Percentiles rank a stretch among this genome's conserved stretches.
phyloP scores from a whole-genome alignment of 306 rosid species.

The Vigna trinervia region DNA sequence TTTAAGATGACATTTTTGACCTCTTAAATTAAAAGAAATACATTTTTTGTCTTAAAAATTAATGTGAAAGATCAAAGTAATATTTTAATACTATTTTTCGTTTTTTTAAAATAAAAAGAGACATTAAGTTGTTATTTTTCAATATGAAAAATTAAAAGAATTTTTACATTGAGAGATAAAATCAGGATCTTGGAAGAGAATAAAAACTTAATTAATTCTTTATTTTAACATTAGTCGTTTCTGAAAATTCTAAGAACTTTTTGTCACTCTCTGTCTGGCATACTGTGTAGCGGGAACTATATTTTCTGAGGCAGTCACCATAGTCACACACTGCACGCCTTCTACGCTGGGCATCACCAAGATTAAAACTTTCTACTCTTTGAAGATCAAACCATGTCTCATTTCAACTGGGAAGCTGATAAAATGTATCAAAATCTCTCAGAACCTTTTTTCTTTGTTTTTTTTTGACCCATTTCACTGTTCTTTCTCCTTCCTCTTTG shows the following conservation, averaged over 20 bases:
- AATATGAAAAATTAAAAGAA: no score
- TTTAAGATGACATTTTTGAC: no score
- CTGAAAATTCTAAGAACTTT: not conserved
- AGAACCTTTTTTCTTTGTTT: not conserved
- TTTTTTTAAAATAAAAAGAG: no score
- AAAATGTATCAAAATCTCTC: constrained; percentile 53
- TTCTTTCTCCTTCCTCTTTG: not conserved
- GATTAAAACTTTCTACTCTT: constrained; percentile 28
- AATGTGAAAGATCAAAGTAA: no score
- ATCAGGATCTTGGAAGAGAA: no score
- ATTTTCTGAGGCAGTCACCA: constrained; percentile 20
- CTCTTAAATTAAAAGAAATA: no score
- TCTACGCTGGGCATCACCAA: not conserved
- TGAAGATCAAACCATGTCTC: constrained; percentile 52
- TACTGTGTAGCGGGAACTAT: constrained; percentile 35
- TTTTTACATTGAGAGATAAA: no score
- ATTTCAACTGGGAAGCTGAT: constrained; percentile 63
- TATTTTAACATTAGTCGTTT: not conserved
- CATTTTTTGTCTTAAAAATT: no score
- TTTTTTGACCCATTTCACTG: not conserved
- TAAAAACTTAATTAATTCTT: not conserved
- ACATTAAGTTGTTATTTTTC: no score
- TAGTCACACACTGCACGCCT: constrained; percentile 15
- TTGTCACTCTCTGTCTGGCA: not conserved
- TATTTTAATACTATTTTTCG: no score